Evolutionary conservation across 805 yeast genomes (phyloP), one percentile per base, ranked within the genome.

Genomic region (Wickerhamomyces xylosicus): DNA sequence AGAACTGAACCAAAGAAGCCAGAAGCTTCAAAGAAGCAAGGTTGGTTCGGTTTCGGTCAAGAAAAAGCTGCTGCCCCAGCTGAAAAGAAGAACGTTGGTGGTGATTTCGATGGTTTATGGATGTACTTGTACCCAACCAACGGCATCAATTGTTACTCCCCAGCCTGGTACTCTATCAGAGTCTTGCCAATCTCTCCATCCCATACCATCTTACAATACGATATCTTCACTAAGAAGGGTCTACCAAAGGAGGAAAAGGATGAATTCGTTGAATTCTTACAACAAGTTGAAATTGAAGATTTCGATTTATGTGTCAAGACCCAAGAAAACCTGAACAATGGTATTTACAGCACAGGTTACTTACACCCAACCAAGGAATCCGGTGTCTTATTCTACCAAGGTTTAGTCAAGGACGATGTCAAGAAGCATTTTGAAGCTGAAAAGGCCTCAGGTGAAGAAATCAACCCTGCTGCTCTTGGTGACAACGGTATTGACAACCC

Each of bases 151-250:
- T 75, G 82, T 50, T 75, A 75, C 51, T 74, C 80, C 0, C 80
- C 81, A 48, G 80, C 80, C 9, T 75, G 79, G 77, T 75, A 75
- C 56, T 67, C 77, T 8, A 74, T 75, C 46, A 62, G 80, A 48
- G 80, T 75, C 4, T 59, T 74, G 42, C 82, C 82, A 25, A 55
- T 71, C 16, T 51, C 68, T 28, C 72, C 79, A 17, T 63, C 64
- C 27, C 73, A 67, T 52, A 75, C 82, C 10, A 60, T 75, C 29
- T 62, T 75, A 49, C 79, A 74, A 49, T 75, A 75, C 49, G 81
- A 75, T 51, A 71, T 75, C 41, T 75, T 67, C 58, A 69, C 79
- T 41, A 74, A 75, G 60, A 74, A 73, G 54, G 82, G 81, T 10
- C 53, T 72, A 36, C 64, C 63, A 19, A 70, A 71, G 19, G 68